Evolutionary conservation across 225 moss, liverwort and hornwort genomes (phyloP).

Genomic region (Climacium dendroides): DNA sequence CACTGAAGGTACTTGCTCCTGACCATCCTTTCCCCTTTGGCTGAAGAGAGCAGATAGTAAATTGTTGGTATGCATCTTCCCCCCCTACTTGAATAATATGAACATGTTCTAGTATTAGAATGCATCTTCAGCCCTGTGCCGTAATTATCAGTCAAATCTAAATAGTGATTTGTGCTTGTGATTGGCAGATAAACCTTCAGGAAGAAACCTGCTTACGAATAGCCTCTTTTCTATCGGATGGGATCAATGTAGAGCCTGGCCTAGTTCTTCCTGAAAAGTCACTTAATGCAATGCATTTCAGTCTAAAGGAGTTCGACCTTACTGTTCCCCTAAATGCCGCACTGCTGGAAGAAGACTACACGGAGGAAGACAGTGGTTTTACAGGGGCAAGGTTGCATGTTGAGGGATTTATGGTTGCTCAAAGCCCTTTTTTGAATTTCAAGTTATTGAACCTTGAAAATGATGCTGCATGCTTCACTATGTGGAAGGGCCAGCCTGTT

Average conservation of each 20-base stretch:
- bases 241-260: conserved; percentile 81
- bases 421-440: conserved; percentile 83
- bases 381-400: conserved; percentile 96
- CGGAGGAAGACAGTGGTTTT: conserved; percentile 41
- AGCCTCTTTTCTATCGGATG: conserved; percentile 95
- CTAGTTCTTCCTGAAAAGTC: conserved; percentile 83
- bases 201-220: conserved; percentile 87
- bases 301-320: conserved; percentile 89
- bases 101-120: neutral
- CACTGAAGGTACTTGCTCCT: conserved; percentile 60
- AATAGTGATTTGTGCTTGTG: neutral
- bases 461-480: conserved; percentile 82
- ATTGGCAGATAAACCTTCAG: conserved; percentile 78
- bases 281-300: conserved; percentile 81
- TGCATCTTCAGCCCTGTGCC: neutral
- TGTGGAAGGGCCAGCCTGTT: conserved; percentile 97
- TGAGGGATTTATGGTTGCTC: conserved; percentile 88
- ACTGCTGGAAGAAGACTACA: conserved; percentile 39
- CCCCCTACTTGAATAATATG: neutral
- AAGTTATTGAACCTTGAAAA: conserved; percentile 76
- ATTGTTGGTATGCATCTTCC: neutral
- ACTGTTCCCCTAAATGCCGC: conserved; percentile 51
- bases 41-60: neutral
- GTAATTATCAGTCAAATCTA: neutral
- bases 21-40: neutral